These are phyloP conservation scores for Clathrus columnatus DNA, from an alignment of 768 basidiomycete species.

Conservation along the genomic window DNA sequence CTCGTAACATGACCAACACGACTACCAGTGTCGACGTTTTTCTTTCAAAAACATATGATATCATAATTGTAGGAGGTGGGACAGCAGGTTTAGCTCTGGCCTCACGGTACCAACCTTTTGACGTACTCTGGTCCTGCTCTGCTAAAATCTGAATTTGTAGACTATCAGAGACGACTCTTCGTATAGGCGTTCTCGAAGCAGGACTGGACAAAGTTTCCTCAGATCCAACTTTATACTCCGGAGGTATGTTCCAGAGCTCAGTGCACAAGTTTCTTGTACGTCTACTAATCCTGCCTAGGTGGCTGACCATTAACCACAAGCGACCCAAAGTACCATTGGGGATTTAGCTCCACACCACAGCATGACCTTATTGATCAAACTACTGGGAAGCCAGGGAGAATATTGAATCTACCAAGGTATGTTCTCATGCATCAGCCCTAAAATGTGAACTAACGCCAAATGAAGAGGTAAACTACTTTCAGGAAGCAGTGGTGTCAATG, in stretches of 20 bases:
- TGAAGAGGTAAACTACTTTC: background rate
- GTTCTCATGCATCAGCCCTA: background rate
- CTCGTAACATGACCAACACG: background rate
- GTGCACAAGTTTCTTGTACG: no score
- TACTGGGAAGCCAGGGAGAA: background rate
- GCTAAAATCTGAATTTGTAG: no score
- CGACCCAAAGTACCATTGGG: background rate
- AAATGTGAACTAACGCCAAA: background rate
- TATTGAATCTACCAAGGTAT: background rate
- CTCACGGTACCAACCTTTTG: background rate
- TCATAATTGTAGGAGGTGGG: background rate
- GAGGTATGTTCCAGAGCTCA: background rate
- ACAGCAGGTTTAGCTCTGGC: background rate
- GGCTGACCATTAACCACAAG: background rate
- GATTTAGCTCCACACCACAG: background rate
- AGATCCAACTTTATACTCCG: background rate
- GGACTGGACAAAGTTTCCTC: background rate
- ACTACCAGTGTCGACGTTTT: background rate
- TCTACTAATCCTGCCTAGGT: background rate
- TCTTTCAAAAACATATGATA: background rate
- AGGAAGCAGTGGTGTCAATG: background rate
- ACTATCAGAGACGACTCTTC: background rate
- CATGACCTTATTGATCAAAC: background rate
- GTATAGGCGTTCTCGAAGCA: background rate
- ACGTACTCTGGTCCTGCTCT: no score